Conservation (phyloP, 495 filamentous ascomycete species). For the Friedmanniomyces simplex region DNA sequence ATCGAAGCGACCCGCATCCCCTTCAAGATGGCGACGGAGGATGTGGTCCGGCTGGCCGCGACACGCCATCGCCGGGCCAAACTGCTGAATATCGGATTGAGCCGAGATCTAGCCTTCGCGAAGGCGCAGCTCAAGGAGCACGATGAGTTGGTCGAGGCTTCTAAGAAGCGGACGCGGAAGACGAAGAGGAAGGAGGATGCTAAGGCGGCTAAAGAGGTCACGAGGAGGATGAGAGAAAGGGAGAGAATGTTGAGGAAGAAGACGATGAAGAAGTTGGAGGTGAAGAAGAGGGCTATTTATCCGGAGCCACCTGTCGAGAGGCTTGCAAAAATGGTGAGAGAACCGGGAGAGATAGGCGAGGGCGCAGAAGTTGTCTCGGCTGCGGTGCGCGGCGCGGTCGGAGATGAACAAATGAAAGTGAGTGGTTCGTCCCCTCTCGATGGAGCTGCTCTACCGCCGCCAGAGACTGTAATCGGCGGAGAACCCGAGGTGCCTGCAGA, state of each 20-base stretch:
- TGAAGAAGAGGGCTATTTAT: constrained; percentile 9
- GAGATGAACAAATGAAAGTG: too few species aligned
- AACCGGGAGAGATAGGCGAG: too few species aligned
- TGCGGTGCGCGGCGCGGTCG: too few species aligned
- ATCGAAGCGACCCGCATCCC: constrained; percentile 49
- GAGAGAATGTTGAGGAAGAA: constrained; percentile 21
- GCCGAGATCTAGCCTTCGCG: background rate
- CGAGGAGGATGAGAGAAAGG: constrained; percentile 17
- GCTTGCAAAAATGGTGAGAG: too few species aligned
- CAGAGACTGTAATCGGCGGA: too few species aligned
- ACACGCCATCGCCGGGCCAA: constrained; percentile 61
- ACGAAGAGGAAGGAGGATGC: constrained; percentile 31
- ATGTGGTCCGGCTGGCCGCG: constrained; percentile 56
- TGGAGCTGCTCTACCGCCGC: too few species aligned
- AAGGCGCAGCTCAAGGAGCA: background rate
- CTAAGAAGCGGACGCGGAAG: constrained; percentile 34
- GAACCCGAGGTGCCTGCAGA: too few species aligned
- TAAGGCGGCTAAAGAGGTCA: constrained; percentile 23
- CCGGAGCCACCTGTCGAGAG: background rate
- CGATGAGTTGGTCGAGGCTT: constrained; percentile 14
- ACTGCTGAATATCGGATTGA: constrained; percentile 30
- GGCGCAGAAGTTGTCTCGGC: too few species aligned
- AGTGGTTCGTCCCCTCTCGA: too few species aligned
- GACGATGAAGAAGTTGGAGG: constrained; percentile 4
- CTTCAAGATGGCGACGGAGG: background rate